Conservation (phyloP, 1,284 basidiomycete genomes). For the Pholiota adiposa region DNA sequence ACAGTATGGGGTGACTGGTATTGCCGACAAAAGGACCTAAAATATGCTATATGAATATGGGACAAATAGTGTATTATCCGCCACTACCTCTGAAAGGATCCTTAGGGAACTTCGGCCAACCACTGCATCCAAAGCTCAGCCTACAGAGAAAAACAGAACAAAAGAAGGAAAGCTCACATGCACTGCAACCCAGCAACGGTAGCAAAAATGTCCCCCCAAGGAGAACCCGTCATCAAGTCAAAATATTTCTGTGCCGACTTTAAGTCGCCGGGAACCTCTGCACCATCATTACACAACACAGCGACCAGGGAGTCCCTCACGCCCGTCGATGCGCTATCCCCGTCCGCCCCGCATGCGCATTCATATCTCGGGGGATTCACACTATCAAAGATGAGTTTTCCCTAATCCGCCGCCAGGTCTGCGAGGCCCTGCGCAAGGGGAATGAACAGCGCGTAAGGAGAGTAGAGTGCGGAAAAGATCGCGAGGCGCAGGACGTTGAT, state of each 20-base stretch:
- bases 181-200: no score
- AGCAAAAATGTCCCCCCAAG: conserved; percentile 37
- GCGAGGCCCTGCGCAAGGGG: conserved; percentile 40
- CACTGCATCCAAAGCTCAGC: conserved; percentile 21
- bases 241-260: conserved; percentile 32
- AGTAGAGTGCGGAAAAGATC: conserved; percentile 37
- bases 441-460: conserved; percentile 34
- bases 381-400: conserved; percentile 30
- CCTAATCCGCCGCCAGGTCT: conserved; percentile 41
- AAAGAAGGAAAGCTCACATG: no score
- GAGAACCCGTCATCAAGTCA: conserved; percentile 25
- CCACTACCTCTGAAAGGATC: conserved; percentile 35
- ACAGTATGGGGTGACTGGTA: conserved; percentile 39
- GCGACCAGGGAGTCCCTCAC: conserved; percentile 14
- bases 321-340: not conserved
- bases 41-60: not conserved
- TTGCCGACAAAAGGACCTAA: conserved; percentile 36
- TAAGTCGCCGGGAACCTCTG: conserved; percentile 31
- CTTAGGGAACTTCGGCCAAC: conserved; percentile 37
- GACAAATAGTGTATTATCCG: not conserved
- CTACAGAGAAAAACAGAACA: not conserved
- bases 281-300: conserved; percentile 46
- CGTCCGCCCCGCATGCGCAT: conserved; percentile 27
- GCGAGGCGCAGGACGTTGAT: conserved; percentile 2
- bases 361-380: conserved; percentile 27